Base-by-base conservation (phyloP, 305 asterid species). In the Fraxinus paxiana region DNA sequence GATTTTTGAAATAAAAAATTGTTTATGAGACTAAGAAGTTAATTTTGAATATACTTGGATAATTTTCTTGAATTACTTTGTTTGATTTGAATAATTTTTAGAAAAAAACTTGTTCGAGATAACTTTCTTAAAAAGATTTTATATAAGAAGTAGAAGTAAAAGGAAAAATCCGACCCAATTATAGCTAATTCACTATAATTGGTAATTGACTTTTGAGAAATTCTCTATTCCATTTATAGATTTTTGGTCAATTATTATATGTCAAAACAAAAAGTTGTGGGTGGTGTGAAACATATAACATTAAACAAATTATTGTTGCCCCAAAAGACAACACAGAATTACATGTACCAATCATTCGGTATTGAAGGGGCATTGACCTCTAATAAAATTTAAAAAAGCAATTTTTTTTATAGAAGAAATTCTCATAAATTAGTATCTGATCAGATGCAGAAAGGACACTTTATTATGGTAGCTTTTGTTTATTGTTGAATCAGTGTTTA, bases 281-380 rank as follows among this genome's bases (percentile, higher is more conserved):
- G 63, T n/a, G 61, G 8, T 51, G 63, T n/a, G 63, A 51, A n/a
- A 51, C 63, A 51, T 51, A 51, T n/a, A 15, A n/a, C 7, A 51
- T 48, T 56, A 20, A 26, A 46, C 10, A 46, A 61, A 63, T 67
- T 34, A 65, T 82, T 77, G 80, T 22, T 79, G 71, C 75, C 84
- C 87, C 43, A 77, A 75, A 67, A 18, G 82, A 82, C 77, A 78
- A 34, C 80, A 81, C 78, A 73, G 38, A 76, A 48, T 81, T 71
- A 81, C 78, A 82, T 46, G 82, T n/a, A 82, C 48, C 83, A 75
- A 80, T 74, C 82, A 82, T 80, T 72, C 73, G 69, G 59, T 48
- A 48, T 15, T 48, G 20, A 15, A 48, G 59, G 6, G 56, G 59
- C 59, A 48, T 48, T 48, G 59, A 10, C 51, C 48, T 41, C 15